Evolutionary conservation across 805 yeast genomes (phyloP), one percentile per base, ranked within the genome.

Genomic region (Sungouiella blattae): DNA sequence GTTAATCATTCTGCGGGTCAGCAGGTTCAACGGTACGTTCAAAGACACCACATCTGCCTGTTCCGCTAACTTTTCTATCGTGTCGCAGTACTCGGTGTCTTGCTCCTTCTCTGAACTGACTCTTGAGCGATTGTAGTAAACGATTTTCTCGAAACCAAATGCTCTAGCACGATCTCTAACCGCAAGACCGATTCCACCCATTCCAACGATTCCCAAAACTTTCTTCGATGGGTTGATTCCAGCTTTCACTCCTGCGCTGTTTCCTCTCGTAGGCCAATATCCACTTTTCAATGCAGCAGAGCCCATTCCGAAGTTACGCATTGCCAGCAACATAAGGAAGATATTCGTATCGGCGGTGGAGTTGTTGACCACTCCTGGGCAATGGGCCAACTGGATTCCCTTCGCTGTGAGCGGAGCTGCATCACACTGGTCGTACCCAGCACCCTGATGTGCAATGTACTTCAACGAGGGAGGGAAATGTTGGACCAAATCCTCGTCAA

Each of bases 341-440:
- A 77, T 53, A 27, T 74, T 73, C 11, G 78, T 69, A 44, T 75
- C 80, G 1, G 83, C 82, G 9, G 83, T 78, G 14, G 80, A 74
- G 21, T 65, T 67, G 33, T 71, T 71, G 9, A 75, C 78, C 13
- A 76, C 58, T 5, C 64, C 61, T 4, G 80, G 80, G 16, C 77
- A 77, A 50, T 78, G 73, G 2, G 78, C 64, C 13, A 75, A 45
- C 49, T 70, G 76, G 30, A 77, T 67, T 4, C 64, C 67, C 25
- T 61, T 46, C 5, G 46, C 47, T 11, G 67, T 62, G 42, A 71
- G 62, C 35, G 64, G 67, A 7, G 52, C 47, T 12, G 71, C 67
- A 40, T 74, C 76, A 25, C 75, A 58, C 41, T 65, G 66, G 47
- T 77, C 81, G 51, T 76, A 78, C 13, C 83, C 83, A 1, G 82